Base-by-base conservation (phyloP, 140 eudicot species). In the Oenanthe javanica region DNA sequence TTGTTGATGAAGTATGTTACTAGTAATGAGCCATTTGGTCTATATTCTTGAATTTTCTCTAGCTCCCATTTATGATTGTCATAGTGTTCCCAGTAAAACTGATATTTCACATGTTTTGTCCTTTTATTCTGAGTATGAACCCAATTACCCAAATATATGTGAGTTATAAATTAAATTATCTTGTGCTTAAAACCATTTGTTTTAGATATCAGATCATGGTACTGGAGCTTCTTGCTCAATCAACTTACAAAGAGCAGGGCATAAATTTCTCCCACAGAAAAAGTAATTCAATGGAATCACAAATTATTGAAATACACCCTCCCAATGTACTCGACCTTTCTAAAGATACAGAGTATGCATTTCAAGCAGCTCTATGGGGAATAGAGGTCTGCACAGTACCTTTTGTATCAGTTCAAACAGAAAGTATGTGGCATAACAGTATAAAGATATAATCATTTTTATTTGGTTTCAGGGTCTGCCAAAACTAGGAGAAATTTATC, bases 351-450 rank as follows among this genome's bases (percentile, higher is more conserved):
- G 97, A 95, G 69, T 92, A 90, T 84, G 97, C 96, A 54, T 87
- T 96, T 77, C 91, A 85, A 86, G 99, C 99, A 66, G 99, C 99
- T 87, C 79, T 95, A 79, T 95, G 97, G 99, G 99, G 99, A 76
- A 87, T 95, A 45, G 95, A 92, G 95, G 99, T 95, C 82, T 54
- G 88, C 74, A 45, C 25, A 21, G 59, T 51, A 13, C 16, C 23
- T 88, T 50, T 54, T 49, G 67, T 80, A 49, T 80, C 40, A 31
- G 25, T 71, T 75, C n/a, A 25, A 42, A 49, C 64, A 21, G 74
- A 80, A 79, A 72, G 50, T 55, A 13, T 73, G 36, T 83, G 46
- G 21, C 42, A 4, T 47, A 11, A 23, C 54, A 25, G 45, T 48
- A 67, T 70, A 76, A 63, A 75, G 77, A 83, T 59, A 69, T 73